phyloP scores from a whole-genome alignment of 169 alveolate species.

The Sarcocystis neurona region DNA sequence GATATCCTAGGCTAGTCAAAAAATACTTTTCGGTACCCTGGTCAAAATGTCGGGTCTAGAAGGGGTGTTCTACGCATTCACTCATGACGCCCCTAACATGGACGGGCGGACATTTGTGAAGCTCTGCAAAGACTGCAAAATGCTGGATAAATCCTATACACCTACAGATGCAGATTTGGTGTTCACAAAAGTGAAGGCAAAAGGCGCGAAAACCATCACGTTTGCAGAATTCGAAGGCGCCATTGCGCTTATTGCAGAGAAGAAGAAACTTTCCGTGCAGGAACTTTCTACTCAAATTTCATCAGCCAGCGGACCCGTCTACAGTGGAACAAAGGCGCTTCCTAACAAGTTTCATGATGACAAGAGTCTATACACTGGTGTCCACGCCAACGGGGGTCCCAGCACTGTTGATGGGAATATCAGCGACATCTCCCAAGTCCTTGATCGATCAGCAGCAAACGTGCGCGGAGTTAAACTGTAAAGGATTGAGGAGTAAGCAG shows the following conservation, averaged over 20 bases:
- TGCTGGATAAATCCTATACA: slow-evolving; percentile 76
- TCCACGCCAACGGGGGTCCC: slow-evolving; percentile 87
- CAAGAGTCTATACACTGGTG: slow-evolving; percentile 85
- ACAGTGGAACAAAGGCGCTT: slow-evolving; percentile 86
- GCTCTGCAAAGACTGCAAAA: slow-evolving; percentile 75
- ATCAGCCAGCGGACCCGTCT: slow-evolving; percentile 83
- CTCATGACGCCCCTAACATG: slow-evolving; percentile 79
- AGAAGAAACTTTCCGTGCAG: slow-evolving; percentile 69
- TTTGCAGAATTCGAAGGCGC: slow-evolving; percentile 77
- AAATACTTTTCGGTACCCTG: too few species aligned
- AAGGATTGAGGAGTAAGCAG: too few species aligned
- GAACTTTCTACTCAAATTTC: slow-evolving; percentile 65
- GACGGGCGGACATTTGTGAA: slow-evolving; percentile 82
- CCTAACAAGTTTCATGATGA: slow-evolving; percentile 86
- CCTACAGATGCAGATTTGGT: slow-evolving; percentile 82
- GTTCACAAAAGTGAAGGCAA: slow-evolving; percentile 80
- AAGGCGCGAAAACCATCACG: slow-evolving; percentile 76
- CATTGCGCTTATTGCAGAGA: slow-evolving; percentile 70
- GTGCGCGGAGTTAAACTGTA: slow-evolving; percentile 58
- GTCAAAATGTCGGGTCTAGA: slow-evolving; percentile 65
- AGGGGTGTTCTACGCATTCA: slow-evolving; percentile 74
- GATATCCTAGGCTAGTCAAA: too few species aligned
- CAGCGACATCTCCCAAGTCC: slow-evolving; percentile 71
- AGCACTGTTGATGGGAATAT: slow-evolving; percentile 77
- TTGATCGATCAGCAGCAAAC: slow-evolving; percentile 64